A percentile compares a stretch with the other conserved stretches of the same genome.
phyloP scores from a whole-genome alignment of 2,329 filamentous ascomycete genomes.

The Apiospora rasikravindrae region DNA sequence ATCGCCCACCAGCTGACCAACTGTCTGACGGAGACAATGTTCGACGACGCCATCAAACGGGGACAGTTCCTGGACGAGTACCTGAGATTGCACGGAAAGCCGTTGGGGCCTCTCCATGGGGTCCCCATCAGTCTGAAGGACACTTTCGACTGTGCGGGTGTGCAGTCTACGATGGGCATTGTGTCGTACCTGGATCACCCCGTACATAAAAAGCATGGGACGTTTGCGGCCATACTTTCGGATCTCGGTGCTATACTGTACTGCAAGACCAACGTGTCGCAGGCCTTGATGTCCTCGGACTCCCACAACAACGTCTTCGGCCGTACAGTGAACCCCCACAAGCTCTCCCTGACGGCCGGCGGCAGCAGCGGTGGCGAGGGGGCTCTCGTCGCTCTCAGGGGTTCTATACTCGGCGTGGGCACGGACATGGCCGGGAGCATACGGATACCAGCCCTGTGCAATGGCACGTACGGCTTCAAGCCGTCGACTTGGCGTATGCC shows the following conservation, averaged over 20 bases:
- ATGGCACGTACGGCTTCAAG: constrained; percentile 6
- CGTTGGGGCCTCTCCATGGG: constrained; percentile 42
- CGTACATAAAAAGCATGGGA: neutral
- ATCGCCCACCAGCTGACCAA: constrained; percentile 38
- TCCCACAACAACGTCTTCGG: constrained; percentile 7
- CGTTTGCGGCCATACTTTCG: neutral
- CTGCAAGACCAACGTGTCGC: neutral
- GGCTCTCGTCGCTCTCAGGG: neutral
- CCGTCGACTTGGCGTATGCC: neutral
- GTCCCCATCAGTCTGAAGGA: constrained; percentile 45
- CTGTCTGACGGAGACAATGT: constrained; percentile 45
- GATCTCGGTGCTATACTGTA: neutral
- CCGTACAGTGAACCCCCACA: neutral
- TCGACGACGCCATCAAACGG: constrained; percentile 40
- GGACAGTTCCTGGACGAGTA: constrained; percentile 23
- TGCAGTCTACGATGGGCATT: neutral
- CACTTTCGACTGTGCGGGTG: constrained; percentile 11
- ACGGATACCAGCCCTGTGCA: neutral
- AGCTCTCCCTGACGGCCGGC: neutral
- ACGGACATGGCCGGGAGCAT: neutral
- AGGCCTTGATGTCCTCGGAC: neutral
- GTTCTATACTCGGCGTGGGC: neutral
- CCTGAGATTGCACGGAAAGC: neutral
- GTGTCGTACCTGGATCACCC: neutral
- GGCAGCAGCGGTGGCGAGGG: constrained; percentile 8